These are phyloP conservation scores for Castanopsis chinensis DNA, from an alignment of 306 rosid genomes.

Conservation along the genomic window DNA sequence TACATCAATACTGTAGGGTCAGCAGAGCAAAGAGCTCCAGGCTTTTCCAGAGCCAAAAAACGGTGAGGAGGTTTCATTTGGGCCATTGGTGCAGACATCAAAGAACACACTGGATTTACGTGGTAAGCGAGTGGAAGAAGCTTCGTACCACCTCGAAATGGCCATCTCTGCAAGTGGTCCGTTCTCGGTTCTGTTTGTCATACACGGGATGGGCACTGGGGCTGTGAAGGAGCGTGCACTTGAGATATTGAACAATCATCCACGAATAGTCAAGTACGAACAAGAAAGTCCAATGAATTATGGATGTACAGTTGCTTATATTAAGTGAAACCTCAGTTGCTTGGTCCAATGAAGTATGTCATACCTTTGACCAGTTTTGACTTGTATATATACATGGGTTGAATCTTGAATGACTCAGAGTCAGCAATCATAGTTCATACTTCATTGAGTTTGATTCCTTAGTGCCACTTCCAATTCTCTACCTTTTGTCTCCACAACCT, in stretches of 20 bases:
- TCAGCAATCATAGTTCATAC: not conserved
- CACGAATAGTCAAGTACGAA: slow-evolving; percentile 65
- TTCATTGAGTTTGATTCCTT: not conserved
- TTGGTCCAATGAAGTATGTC: slow-evolving; percentile 18
- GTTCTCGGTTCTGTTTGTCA: slow-evolving; percentile 75
- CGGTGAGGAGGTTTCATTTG: slow-evolving; percentile 46
- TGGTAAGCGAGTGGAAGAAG: slow-evolving; percentile 85
- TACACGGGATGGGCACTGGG: slow-evolving; percentile 93
- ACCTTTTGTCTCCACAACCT: not conserved
- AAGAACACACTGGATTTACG: slow-evolving; percentile 84
- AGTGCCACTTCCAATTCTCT: not conserved
- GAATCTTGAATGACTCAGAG: not conserved
- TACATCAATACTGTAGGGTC: slow-evolving; percentile 37
- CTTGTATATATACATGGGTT: not conserved
- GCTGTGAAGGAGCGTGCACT: slow-evolving; percentile 68
- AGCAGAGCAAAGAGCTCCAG: slow-evolving; percentile 29
- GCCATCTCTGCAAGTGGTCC: slow-evolving; percentile 54
- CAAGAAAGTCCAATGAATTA: slow-evolving; percentile 76
- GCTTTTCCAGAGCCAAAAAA: slow-evolving; percentile 27
- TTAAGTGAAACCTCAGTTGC: slow-evolving; percentile 39
- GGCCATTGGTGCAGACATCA: slow-evolving; percentile 73
- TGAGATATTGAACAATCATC: slow-evolving; percentile 57
- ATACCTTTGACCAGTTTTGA: not conserved
- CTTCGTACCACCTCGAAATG: slow-evolving; percentile 71
- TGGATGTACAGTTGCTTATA: slow-evolving; percentile 90